Base-by-base conservation (phyloP, 2,329 filamentous ascomycete species). In the Aspergillus vadensis region DNA sequence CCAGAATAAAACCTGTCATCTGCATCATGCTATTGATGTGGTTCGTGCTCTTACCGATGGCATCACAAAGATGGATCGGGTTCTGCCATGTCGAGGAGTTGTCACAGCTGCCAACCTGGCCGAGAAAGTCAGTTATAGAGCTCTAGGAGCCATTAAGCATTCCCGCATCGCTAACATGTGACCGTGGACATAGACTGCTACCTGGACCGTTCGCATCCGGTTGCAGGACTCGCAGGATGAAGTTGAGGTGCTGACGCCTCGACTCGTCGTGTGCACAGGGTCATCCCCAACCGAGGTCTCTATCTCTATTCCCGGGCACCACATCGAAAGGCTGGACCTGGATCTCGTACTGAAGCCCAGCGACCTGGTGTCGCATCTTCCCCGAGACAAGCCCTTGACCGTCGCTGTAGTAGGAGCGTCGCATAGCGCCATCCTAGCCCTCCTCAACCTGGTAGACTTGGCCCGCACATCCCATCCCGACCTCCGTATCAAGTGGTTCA, bases 401-500 rank as follows among this genome's bases (percentile, higher is more conserved):
- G 72, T 88, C 15, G 85, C 79, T 12, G 84, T 88, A 9, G 78
- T 88, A 9, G 86, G 86, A 32, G 85, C 85, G 48, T 88, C 85
- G 1, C 86, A 88, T 72, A 86, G 83, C 47, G 86, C 86, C 12
- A 84, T 88, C 51, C 78, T 88, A 9, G 85, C 86, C 23, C 80
- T 88, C 15, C 80, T 84, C 70, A 88, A 88, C 69, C 79, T 88
- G 12, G 81, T 82, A 70, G 78, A 82, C 5, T 77, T 88, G 5
- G 82, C 82, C 10, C 73, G 73, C 21, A 77, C 78, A 30, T 80
- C 80, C 0, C 85, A 87, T 62, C 81, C 83, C 0, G 69, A 79
- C 5, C 77, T 88, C 2, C 80, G 79, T 30, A 78, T 88, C 57
- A 84, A 83, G 66, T 88, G 86, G 86, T 87, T 88, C 72, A 86